Percentiles rank a stretch among this genome's conserved stretches.
phyloP scores from a whole-genome alignment of 805 yeast species.

The Cephaloascus albidus region DNA sequence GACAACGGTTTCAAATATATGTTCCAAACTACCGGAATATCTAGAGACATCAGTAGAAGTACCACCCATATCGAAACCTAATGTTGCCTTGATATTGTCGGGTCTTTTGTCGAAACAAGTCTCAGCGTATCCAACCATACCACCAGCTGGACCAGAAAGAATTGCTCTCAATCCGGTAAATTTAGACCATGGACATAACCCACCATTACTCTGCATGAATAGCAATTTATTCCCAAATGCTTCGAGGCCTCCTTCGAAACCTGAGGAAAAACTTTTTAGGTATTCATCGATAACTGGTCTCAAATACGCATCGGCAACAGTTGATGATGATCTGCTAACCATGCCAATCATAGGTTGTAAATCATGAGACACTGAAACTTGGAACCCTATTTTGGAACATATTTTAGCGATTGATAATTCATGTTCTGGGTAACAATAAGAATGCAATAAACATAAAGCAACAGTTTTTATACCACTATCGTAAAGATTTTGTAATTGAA shows the following conservation, averaged over 20 bases:
- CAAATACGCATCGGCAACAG: constrained; percentile 34
- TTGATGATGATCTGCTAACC: constrained; percentile 29
- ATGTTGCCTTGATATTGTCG: constrained; percentile 14
- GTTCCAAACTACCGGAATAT: constrained; percentile 27
- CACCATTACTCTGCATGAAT: constrained; percentile 14
- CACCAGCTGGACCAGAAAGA: constrained; percentile 15
- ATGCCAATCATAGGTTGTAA: constrained; percentile 35
- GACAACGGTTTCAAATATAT: constrained; percentile 34
- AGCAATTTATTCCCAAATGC: constrained; percentile 28
- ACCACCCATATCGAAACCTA: constrained; percentile 36
- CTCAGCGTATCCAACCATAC: constrained; percentile 12
- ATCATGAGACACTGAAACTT: constrained; percentile 27
- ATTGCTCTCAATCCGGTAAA: constrained; percentile 11
- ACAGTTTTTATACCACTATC: constrained; percentile 11
- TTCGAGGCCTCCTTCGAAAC: constrained; percentile 29
- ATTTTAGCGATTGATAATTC: constrained; percentile 23
- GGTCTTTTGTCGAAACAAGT: constrained; percentile 20
- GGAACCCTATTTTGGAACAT: constrained; percentile 25
- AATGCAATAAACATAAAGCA: constrained; percentile 29
- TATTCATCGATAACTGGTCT: constrained; percentile 27
- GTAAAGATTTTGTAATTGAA: constrained; percentile 10
- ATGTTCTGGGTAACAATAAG: constrained; percentile 30
- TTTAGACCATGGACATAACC: constrained; percentile 8
- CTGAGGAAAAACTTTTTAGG: constrained; percentile 24
- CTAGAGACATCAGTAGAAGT: constrained; percentile 37